Conservation (phyloP, 2,329 filamentous ascomycete genomes). For the Fusarium ramigenum region DNA sequence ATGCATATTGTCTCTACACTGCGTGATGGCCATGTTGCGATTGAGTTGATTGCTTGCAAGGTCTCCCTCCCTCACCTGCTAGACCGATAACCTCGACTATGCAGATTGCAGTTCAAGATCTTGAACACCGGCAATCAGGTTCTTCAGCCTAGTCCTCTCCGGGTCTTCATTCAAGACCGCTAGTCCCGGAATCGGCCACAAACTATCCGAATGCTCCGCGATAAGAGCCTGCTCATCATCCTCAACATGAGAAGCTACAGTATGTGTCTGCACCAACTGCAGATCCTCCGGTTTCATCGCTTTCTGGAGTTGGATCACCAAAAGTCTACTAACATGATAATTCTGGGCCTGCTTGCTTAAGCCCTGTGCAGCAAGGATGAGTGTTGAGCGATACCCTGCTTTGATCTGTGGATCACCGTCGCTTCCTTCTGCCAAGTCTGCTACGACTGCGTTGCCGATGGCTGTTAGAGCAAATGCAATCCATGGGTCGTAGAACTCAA, state of each 20-base stretch:
- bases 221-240: not conserved
- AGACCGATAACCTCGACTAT: not conserved
- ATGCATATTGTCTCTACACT: too few relatives aligned
- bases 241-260: not conserved
- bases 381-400: not conserved
- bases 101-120: fast-evolving
- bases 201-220: not conserved
- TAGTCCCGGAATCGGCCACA: not conserved
- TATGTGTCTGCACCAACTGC: not conserved
- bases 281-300: not conserved
- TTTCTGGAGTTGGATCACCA: not conserved
- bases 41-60: too few relatives aligned
- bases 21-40: too few relatives aligned
- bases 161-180: fast-evolving
- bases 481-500: not conserved
- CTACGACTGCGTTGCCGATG: not conserved
- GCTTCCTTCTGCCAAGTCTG: not conserved
- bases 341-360: not conserved
- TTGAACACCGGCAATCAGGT: too few relatives aligned
- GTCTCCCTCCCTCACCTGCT: not conserved
- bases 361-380: not conserved
- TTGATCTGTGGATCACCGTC: not conserved
- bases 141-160: not conserved
- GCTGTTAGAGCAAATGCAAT: not conserved
- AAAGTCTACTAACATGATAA: not conserved